Evolutionary conservation across 768 basidiomycete species (phyloP), one percentile per base, ranked within the genome.

Genomic region (Russula emetica): DNA sequence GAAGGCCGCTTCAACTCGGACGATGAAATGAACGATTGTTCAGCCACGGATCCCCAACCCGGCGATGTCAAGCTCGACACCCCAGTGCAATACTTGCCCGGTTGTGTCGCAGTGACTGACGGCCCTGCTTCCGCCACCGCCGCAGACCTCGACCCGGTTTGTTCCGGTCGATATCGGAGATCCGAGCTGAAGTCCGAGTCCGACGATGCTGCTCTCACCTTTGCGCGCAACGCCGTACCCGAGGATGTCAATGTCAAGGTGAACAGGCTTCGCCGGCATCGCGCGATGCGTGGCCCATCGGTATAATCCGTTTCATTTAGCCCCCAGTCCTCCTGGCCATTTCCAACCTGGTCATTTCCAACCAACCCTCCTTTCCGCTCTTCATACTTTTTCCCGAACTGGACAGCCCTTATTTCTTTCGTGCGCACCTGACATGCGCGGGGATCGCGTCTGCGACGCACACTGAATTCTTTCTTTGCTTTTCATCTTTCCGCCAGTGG

Each of bases 241-340:
- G 61, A 34, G 3, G 34, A n/a, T 20, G 44, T n/a, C n/a, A n/a
- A n/a, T n/a, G n/a, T 28, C 18, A 40, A 32, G 10, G 51, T 32
- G 52, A 24, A 38, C n/a, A 54, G 22, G n/a, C 34, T 20, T 53
- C 57, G 42, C 42, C 26, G 44, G 28, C 52, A 63, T n/a, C 63
- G 63, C n/a, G 63, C 63, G 24, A 59, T 63, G 63, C 63, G 63
- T 40, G 28, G 58, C 51, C 44, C 20, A 2, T 54, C 34, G 24
- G 22, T 32, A 36, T 59, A 18, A 49, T 60, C 18, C 1, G 10
- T 18, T 32, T 34, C 14, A 20, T 1, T 28, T 18, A 16, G 30
- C 11, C 16, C 11, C 26, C 50, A 16, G n/a, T 34, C n/a, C 28
- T 52, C 22, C 24, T 22, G n/a, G n/a, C n/a, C n/a, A n/a, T n/a